Evolutionary conservation across 768 basidiomycete species (phyloP).

Genomic region (Mycena metata): DNA sequence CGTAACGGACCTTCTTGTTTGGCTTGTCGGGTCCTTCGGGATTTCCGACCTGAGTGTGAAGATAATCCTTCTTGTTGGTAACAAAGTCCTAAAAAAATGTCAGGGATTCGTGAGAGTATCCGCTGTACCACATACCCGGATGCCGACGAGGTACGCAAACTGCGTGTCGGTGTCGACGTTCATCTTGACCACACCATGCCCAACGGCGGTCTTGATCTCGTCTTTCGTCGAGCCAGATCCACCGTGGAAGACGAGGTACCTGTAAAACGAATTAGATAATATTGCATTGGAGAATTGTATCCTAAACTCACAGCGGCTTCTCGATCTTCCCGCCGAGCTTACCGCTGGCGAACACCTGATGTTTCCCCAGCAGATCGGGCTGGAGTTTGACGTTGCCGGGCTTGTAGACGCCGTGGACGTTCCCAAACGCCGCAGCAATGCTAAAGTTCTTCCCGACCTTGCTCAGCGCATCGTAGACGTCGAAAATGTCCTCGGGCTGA

Average conservation of each 20-base stretch:
- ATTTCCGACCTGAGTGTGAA: conserved; percentile 94
- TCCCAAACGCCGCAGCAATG: conserved; percentile 98
- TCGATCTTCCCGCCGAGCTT: conserved; percentile 73
- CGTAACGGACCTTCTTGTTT: conserved; percentile 89
- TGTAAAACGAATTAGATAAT: conserved; percentile 44
- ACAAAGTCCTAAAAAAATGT: conserved; percentile 80
- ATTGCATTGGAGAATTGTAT: background rate
- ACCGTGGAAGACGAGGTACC: conserved; percentile 99
- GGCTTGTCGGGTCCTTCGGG: conserved; percentile 97
- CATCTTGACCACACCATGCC: conserved; percentile 98
- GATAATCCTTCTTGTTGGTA: conserved; percentile 86
- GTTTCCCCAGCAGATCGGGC: conserved; percentile 92
- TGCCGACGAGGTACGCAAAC: conserved; percentile 90
- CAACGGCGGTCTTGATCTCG: conserved; percentile 93
- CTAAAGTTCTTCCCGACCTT: conserved; percentile 93
- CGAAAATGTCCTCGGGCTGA: conserved; percentile 95
- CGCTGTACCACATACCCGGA: conserved; percentile 65
- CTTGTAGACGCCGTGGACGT: conserved; percentile 99
- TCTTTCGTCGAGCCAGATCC: conserved; percentile 98
- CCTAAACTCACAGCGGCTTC: conserved; percentile 84
- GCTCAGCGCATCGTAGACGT: conserved; percentile 88
- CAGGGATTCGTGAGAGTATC: background rate
- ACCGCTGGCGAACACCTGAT: conserved; percentile 81
- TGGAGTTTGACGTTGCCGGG: conserved; percentile 96
- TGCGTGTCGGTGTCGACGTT: conserved; percentile 98